Conservation (phyloP, 352 stramenopile genomes). For the Phytophthora foliorum region DNA sequence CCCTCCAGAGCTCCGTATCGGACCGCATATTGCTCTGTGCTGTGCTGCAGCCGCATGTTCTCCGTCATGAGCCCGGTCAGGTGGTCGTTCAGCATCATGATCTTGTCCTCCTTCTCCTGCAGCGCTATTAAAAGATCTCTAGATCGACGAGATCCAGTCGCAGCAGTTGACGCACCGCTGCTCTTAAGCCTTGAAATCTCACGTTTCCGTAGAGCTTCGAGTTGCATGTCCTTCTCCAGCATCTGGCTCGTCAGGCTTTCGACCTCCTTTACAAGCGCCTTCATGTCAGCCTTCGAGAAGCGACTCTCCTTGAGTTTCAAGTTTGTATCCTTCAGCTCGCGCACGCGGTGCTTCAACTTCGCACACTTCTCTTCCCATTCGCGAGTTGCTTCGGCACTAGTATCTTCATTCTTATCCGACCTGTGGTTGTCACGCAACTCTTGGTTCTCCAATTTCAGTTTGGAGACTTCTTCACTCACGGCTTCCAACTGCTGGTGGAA, state of each 20-base stretch:
- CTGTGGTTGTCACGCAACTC: constrained; percentile 40
- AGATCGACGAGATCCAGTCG: constrained; percentile 49
- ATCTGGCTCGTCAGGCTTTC: constrained; percentile 60
- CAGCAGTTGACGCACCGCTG: constrained; percentile 16
- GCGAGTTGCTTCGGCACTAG: constrained; percentile 11
- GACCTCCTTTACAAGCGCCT: constrained; percentile 57
- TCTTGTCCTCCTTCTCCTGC: constrained; percentile 79
- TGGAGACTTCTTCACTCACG: constrained; percentile 52
- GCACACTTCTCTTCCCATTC: constrained; percentile 56
- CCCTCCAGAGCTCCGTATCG: constrained; percentile 44
- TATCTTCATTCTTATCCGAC: constrained; percentile 5
- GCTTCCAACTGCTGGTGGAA: constrained; percentile 43
- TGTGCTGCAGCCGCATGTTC: constrained; percentile 77
- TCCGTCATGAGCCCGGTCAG: constrained; percentile 87
- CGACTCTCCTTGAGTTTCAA: constrained; percentile 57
- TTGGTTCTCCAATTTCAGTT: constrained; percentile 65
- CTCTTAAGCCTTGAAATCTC: constrained; percentile 21
- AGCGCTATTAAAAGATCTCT: constrained; percentile 59
- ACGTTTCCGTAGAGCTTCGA: constrained; percentile 48
- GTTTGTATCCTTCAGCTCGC: constrained; percentile 64
- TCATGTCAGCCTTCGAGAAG: constrained; percentile 53
- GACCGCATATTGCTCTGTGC: constrained; percentile 70
- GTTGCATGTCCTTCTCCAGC: constrained; percentile 61
- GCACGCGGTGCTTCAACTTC: constrained; percentile 57
- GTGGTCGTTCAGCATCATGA: constrained; percentile 88